Evolutionary conservation across 2,329 filamentous ascomycete species (phyloP).

Genomic region (Fonsecaea nubica): DNA sequence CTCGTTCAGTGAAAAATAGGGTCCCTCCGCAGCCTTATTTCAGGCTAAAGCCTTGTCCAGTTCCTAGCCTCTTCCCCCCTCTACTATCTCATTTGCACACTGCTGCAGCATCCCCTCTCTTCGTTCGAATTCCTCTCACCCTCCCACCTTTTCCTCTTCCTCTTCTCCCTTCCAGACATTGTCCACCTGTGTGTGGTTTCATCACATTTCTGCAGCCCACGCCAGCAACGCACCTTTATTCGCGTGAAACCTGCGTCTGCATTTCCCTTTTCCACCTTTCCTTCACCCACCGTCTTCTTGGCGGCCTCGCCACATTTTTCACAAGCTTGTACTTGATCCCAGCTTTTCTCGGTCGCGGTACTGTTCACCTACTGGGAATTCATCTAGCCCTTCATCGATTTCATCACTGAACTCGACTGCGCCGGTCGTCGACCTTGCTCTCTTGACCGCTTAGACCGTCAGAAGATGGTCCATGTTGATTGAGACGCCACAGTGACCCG

Average conservation of each 20-base stretch:
- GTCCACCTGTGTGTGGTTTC: background rate
- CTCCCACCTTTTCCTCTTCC: conserved; percentile 21
- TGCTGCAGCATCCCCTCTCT: conserved; percentile 23
- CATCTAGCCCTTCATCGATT: background rate
- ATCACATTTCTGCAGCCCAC: background rate
- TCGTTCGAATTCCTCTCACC: conserved; percentile 25
- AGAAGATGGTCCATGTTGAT: conserved; percentile 19
- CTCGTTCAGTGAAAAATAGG: conserved; percentile 17
- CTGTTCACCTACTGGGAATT: conserved; percentile 8
- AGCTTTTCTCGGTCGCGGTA: background rate
- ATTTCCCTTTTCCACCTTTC: conserved; percentile 4
- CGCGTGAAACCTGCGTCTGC: conserved; percentile 12
- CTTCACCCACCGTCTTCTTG: conserved; percentile 8
- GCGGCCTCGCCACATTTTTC: conserved; percentile 12
- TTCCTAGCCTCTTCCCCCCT: conserved; percentile 19
- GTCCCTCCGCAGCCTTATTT: conserved; percentile 34
- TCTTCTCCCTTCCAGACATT: conserved; percentile 6
- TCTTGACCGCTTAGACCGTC: background rate
- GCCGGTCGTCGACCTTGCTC: background rate
- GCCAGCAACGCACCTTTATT: background rate
- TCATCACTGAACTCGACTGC: background rate
- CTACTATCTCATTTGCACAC: conserved; percentile 21
- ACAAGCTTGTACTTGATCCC: conserved; percentile 10
- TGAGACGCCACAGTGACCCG: conserved; percentile 21
- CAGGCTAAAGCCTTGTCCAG: conserved; percentile 38